Percentiles rank a stretch among this genome's conserved stretches.
Evolutionary conservation across 345 rosid genomes (phyloP).

Genomic region (Acer yangbiense): DNA sequence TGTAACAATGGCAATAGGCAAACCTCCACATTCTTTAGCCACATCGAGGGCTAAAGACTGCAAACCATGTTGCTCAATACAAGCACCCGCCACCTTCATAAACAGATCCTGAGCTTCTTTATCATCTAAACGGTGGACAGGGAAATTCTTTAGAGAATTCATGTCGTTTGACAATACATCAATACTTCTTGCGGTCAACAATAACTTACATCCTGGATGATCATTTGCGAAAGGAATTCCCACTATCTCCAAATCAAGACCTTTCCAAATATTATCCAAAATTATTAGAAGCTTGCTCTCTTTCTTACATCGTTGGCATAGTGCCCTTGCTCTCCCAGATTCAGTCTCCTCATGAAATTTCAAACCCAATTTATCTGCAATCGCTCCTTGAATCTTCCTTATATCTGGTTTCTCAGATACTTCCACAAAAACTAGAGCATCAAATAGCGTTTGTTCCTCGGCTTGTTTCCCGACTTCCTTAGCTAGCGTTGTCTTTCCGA

Average conservation of each 20-base stretch:
- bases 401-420: background rate
- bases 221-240: slow-evolving; percentile 12
- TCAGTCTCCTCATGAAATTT: background rate
- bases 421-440: background rate
- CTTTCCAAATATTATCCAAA: slow-evolving; percentile 13
- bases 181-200: background rate
- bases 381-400: background rate
- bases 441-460: background rate
- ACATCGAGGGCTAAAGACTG: slow-evolving; percentile 14
- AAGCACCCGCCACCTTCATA: slow-evolving; percentile 13
- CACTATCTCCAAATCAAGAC: background rate
- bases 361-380: background rate
- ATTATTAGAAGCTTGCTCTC: slow-evolving; percentile 25
- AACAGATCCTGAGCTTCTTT: slow-evolving; percentile 29
- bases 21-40: slow-evolving; percentile 28
- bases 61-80: background rate
- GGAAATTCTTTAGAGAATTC: background rate
- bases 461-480: background rate
- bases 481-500: background rate
- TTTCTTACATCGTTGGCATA: background rate
- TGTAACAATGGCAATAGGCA: slow-evolving; percentile 1
- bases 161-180: background rate
- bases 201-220: background rate
- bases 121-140: slow-evolving; percentile 15
- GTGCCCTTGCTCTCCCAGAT: background rate